Conservation (phyloP, 2,329 filamentous ascomycete species). For the Ceratocystis variospora region DNA sequence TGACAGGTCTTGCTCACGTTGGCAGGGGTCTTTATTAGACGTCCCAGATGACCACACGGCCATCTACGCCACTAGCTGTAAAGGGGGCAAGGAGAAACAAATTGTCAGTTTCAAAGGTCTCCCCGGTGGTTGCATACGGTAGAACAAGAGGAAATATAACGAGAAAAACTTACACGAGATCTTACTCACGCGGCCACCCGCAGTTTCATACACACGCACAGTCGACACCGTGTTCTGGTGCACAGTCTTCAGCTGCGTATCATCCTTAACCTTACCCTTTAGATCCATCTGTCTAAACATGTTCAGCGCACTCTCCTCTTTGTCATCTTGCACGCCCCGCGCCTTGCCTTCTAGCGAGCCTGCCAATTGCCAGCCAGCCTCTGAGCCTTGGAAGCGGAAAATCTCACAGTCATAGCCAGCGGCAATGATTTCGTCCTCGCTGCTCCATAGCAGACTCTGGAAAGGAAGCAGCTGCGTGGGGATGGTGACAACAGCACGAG, state of each 20-base stretch:
- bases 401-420: conserved; percentile 85
- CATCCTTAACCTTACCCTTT: conserved; percentile 81
- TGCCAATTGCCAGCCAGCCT: conserved; percentile 68
- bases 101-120: not conserved
- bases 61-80: conserved; percentile 67
- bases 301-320: conserved; percentile 87
- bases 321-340: conserved; percentile 44
- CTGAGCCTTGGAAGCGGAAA: conserved; percentile 71
- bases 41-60: conserved; percentile 67
- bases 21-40: conserved; percentile 35
- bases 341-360: conserved; percentile 69
- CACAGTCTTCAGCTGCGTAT: conserved; percentile 85
- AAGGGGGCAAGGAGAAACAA: conserved; percentile 12
- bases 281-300: conserved; percentile 99
- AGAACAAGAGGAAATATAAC: conserved; percentile 20
- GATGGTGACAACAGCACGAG: conserved; percentile 77
- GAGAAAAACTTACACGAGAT: conserved; percentile 63
- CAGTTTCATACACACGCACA: conserved; percentile 59
- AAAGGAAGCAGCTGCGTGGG: conserved; percentile 84
- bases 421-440: conserved; percentile 84
- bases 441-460: conserved; percentile 82
- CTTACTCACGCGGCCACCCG: conserved; percentile 52
- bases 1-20: not conserved
- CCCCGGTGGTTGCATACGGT: conserved; percentile 10
- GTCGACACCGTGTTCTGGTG: conserved; percentile 95